Evolutionary conservation across 1,284 basidiomycete species (phyloP).

Genomic region (Rhodotorula sp.): DNA sequence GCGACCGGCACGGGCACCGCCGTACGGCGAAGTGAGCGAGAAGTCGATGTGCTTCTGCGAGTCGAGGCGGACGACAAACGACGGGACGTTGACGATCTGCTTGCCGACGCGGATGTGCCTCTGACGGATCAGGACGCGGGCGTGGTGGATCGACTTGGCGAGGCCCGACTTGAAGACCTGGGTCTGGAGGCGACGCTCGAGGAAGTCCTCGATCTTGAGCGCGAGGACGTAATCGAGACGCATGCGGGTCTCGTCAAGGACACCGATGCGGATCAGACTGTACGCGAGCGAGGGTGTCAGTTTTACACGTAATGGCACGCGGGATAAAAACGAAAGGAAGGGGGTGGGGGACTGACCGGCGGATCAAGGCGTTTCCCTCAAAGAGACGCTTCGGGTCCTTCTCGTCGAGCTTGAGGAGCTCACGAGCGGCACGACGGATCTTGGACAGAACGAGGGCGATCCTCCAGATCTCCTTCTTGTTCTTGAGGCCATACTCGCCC

Average conservation of each 20-base stretch:
- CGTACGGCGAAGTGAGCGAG: constrained; percentile 94
- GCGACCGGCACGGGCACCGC: constrained; percentile 93
- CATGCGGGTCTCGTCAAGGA: constrained; percentile 99
- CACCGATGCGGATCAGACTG: constrained; percentile 88
- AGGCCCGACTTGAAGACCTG: constrained; percentile 99
- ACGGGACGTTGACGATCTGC: constrained; percentile 99
- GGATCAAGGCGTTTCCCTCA: constrained; percentile 98
- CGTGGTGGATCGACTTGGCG: constrained; percentile 98
- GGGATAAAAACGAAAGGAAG: background rate
- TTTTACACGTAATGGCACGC: background rate
- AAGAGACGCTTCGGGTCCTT: constrained; percentile 99
- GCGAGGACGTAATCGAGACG: constrained; percentile 99
- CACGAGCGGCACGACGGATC: constrained; percentile 99
- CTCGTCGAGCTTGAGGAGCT: constrained; percentile 98
- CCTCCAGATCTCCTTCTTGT: constrained; percentile 99
- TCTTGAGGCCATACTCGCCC: constrained; percentile 99
- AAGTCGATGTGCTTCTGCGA: constrained; percentile 88
- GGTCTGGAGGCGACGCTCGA: constrained; percentile 97
- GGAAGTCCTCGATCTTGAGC: constrained; percentile 99
- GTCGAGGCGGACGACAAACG: constrained; percentile 82
- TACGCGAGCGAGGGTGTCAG: too few relatives aligned
- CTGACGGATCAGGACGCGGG: constrained; percentile 95
- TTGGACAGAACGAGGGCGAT: constrained; percentile 97
- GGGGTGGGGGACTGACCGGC: constrained; percentile 55
- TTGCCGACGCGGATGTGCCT: constrained; percentile 97